phyloP scores from a whole-genome alignment of 805 yeast genomes.

The Saccharomycopsis fermentans region DNA sequence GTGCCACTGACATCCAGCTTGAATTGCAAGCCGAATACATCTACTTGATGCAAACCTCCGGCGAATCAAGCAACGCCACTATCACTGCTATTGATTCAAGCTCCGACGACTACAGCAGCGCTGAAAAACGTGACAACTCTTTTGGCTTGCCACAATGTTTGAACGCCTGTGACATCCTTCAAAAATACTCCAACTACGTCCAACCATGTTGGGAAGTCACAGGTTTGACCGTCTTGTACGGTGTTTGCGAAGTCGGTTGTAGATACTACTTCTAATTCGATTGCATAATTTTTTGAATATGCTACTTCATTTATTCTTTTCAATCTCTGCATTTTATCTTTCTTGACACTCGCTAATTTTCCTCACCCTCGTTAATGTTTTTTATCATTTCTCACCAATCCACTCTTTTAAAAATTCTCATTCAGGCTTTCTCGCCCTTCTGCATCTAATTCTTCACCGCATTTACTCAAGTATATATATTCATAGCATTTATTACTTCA shows the following conservation, averaged over 20 bases:
- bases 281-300: neutral
- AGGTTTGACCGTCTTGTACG: slow-evolving; percentile 17
- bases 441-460: no score
- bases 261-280: slow-evolving; percentile 9
- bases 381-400: neutral
- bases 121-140: neutral
- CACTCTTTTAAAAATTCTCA: neutral
- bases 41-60: slow-evolving; percentile 5
- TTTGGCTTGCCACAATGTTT: slow-evolving; percentile 12
- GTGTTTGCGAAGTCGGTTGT: slow-evolving; percentile 18
- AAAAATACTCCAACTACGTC: slow-evolving; percentile 11
- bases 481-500: neutral
- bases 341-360: neutral
- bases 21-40: slow-evolving; percentile 11
- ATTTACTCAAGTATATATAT: no score
- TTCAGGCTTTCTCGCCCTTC: neutral
- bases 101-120: neutral
- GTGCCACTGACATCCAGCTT: slow-evolving; percentile 3
- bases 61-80: neutral
- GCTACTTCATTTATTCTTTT: neutral
- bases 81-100: neutral
- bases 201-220: slow-evolving; percentile 17
- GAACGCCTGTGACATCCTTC: slow-evolving; percentile 12
- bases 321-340: neutral
- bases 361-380: neutral